Evolutionary conservation across 177 flowering plant genomes (phyloP).

Genomic region (Vitis hybrid): DNA sequence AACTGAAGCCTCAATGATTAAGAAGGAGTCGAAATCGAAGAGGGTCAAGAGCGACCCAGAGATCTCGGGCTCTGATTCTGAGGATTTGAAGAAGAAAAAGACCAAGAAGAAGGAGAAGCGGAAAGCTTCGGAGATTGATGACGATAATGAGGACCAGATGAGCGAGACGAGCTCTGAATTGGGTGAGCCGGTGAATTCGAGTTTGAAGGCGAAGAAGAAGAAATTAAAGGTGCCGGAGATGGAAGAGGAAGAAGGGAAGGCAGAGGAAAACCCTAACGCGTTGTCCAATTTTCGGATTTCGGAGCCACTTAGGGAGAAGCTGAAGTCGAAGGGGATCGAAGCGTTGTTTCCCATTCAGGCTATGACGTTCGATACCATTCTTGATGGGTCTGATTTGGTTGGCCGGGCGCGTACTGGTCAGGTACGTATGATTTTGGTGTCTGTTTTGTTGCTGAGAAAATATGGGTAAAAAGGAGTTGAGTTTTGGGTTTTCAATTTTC

Average conservation of each 20-base stretch:
- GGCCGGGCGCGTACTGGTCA: constrained; percentile 97
- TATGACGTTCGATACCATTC: constrained; percentile 65
- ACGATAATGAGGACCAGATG: constrained; percentile 28
- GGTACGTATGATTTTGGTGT: constrained; percentile 35
- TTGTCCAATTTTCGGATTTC: constrained; percentile 71
- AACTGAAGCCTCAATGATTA: not conserved
- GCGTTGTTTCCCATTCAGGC: constrained; percentile 89
- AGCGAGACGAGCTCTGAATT: constrained; percentile 72
- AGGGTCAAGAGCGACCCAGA: constrained; percentile 18
- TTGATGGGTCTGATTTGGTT: constrained; percentile 85
- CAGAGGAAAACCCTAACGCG: constrained; percentile 53
- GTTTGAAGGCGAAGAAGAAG: constrained; percentile 22
- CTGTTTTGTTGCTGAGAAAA: not conserved
- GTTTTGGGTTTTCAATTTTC: no score
- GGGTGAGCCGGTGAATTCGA: constrained; percentile 41
- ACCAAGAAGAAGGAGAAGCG: constrained; percentile 33
- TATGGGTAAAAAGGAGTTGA: no score
- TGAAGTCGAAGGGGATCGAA: constrained; percentile 76
- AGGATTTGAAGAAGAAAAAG: constrained; percentile 29
- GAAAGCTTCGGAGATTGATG: constrained; percentile 42
- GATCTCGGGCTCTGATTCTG: constrained; percentile 12
- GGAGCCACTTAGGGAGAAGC: constrained; percentile 46
- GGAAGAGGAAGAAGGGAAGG: constrained; percentile 10
- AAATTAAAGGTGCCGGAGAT: constrained; percentile 24
- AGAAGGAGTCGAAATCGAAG: constrained; percentile 14